Conservation (phyloP, 2,329 filamentous ascomycete genomes). For the Colletotrichum sp. region DNA sequence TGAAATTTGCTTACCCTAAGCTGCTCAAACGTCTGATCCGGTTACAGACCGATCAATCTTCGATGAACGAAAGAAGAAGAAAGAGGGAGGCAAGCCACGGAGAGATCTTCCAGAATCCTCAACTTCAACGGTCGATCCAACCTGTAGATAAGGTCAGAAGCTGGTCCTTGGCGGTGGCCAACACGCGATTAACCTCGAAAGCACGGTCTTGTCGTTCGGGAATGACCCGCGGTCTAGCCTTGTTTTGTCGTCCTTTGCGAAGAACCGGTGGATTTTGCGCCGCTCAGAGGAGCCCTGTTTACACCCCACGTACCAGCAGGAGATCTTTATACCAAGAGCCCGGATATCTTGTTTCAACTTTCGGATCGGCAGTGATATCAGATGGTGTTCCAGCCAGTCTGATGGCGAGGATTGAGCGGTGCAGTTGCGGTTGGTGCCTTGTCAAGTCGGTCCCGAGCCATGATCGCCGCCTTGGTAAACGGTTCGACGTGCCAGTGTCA, state of each 20-base stretch:
- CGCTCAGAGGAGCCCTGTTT: background rate
- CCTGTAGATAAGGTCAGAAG: constrained; percentile 9
- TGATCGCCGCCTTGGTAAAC: background rate
- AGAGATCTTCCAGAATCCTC: background rate
- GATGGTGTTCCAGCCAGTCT: constrained; percentile 13
- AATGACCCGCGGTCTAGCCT: background rate
- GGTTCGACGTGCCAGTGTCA: background rate
- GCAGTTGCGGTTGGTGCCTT: background rate
- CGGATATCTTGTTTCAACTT: constrained; percentile 11
- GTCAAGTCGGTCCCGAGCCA: constrained; percentile 10
- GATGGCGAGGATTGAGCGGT: constrained; percentile 11
- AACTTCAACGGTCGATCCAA: constrained; percentile 5
- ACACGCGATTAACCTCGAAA: background rate
- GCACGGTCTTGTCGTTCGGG: constrained; percentile 18
- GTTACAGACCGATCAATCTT: background rate
- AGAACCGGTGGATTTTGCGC: constrained; percentile 6
- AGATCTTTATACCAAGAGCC: constrained; percentile 14
- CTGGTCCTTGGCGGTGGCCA: background rate
- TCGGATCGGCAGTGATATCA: background rate
- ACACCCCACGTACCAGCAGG: background rate
- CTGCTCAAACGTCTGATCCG: background rate
- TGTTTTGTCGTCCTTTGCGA: constrained; percentile 1
- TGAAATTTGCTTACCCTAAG: background rate
- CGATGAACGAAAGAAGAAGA: background rate
- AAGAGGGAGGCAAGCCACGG: background rate